phyloP scores from a whole-genome alignment of 179 eudicot genomes.

The Pouteria campechiana region DNA sequence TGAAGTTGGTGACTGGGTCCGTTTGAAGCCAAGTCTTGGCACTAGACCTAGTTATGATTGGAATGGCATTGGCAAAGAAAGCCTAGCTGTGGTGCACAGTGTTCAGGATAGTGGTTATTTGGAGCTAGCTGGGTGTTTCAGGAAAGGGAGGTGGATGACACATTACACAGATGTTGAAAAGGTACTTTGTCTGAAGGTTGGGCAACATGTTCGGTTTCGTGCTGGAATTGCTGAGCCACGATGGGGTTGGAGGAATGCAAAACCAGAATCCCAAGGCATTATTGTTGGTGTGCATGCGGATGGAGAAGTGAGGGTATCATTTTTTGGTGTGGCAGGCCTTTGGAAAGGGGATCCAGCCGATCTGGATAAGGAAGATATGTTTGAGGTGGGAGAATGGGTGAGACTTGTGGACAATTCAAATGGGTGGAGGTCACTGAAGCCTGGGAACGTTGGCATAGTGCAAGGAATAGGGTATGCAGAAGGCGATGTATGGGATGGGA shows the following conservation, averaged over 20 bases:
- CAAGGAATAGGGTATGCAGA: conserved; percentile 71
- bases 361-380: conserved; percentile 56
- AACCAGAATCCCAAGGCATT: conserved; percentile 62
- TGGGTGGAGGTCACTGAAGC: conserved; percentile 66
- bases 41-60: conserved; percentile 95
- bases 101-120: conserved; percentile 85
- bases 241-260: conserved; percentile 96
- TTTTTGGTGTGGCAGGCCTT: conserved; percentile 60
- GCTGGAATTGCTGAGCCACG: conserved; percentile 71
- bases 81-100: conserved; percentile 88
- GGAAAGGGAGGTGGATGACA: conserved; percentile 63
- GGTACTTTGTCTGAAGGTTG: conserved; percentile 62
- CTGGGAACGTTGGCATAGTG: conserved; percentile 75
- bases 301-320: conserved; percentile 80
- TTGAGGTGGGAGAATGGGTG: conserved; percentile 94
- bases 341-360: conserved; percentile 99
- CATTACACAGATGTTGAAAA: conserved; percentile 83
- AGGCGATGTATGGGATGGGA: conserved; percentile 67
- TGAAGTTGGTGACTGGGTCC: conserved; percentile 99
- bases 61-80: conserved; percentile 77
- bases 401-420: conserved; percentile 33
- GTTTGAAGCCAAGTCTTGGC: conserved; percentile 79
- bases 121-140: conserved; percentile 88
- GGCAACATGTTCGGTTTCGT: conserved; percentile 76
- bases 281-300: conserved; percentile 72